Base-by-base conservation (phyloP, 257 asterid genomes). In the Solanum pennellii region DNA sequence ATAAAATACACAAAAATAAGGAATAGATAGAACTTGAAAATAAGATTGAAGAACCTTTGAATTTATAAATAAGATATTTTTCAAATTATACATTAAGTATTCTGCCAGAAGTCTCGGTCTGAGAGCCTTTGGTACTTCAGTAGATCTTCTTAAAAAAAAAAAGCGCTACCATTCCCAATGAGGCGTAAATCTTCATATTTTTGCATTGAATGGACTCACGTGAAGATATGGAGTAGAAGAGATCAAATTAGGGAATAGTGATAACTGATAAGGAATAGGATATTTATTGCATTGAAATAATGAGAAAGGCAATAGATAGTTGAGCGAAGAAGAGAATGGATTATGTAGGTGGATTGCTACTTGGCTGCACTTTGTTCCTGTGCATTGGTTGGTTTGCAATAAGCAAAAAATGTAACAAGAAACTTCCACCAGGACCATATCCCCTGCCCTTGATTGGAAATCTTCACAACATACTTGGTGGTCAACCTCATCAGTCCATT, bases 311-410 rank as follows among this genome's bases (percentile, higher is more conserved):
- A 59, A 59, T 60, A 60, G 72, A 16, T 65, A 5, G 23, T 68
- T 27, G 21, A 66, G 74, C 5, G 20, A 66, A 27, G 37, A 68
- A 27, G 41, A 35, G 31, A 35, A 90, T 90, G 92, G 89, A 88
- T 82, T 87, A 72, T 41, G 92, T 91, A 0, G 80, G 94, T 12
- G 96, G 93, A 25, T 89, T 89, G 14, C 90, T 95, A 6, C 90
- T 94, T 8, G 83, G 90, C 83, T 52, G 86, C 59, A 87, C 86
- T 25, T 45, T 90, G 27, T 2, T 44, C 11, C 69, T 75, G 33
- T 86, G 59, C 66, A 56, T 86, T 41, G 52, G 62, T 86, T 62
- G 31, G 12, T 74, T 80, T 14, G 39, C 77, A n/a, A 85, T 75
- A 68, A 87, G 71, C 35, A 76, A 47, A 21, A 56, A 41, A 65